Base-by-base conservation (phyloP, 176 grass and related monocot species). In the Juncus inflexus region DNA sequence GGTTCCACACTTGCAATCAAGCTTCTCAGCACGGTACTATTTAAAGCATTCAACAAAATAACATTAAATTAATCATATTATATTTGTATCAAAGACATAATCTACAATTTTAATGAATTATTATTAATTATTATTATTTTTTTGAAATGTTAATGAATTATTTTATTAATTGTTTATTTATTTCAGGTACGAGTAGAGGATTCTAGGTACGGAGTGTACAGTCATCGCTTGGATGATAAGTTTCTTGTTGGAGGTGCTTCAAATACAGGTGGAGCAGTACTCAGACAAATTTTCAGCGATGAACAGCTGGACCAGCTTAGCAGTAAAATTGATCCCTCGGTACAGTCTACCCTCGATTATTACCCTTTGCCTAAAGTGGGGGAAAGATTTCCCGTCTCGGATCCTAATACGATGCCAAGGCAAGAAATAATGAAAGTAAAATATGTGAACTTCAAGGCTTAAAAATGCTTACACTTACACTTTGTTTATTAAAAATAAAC, bases 231-330 rank as follows among this genome's bases (percentile, higher is more conserved):
- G 15, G 82, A 89, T 12, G 77, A 86, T 72, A 73, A 67, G 61
- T 95, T 81, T 85, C 90, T 95, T 51, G 90, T 95, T 56, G 90
- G 90, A 36, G 85, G 90, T 6, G 85, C 85, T 6, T 89, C 90
- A 7, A 95, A 95, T 70, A 86, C 77, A 3, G 82, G 90, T 0
- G 82, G 90, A 42, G 82, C 82, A 3, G 82, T 86, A 5, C 82
- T 89, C 66, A 79, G 82, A 67, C 82, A 83, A 67, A 61, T 95
- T 73, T 95, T 95, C 79, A 81, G 55, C 8, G 77, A 89, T 37
- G 65, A 78, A 4, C 64, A 86, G 14, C 75, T 95, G 0, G 82
- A 37, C 4, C 58, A 49, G 3, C 37, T 95, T 15, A 95, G 82
- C 65, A 50, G 35, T 60, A 28, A 28, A 65, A 89, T 95, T 9